Percentiles rank a stretch among this genome's conserved stretches.
phyloP scores from a whole-genome alignment of 352 stramenopile genomes.

The Sclerospora graminicola region DNA sequence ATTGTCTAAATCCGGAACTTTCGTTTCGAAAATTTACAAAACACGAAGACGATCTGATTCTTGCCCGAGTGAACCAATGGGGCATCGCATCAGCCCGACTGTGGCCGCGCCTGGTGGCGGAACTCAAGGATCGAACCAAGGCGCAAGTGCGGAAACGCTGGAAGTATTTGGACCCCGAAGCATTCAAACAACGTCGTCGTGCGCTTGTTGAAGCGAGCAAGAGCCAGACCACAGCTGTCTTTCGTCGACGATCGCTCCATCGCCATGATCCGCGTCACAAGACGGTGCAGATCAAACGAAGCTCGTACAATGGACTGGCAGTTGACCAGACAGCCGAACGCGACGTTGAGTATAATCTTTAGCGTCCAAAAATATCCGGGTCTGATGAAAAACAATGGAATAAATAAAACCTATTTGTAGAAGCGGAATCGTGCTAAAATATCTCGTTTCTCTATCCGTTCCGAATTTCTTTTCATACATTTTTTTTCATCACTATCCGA shows the following conservation, averaged over 20 bases:
- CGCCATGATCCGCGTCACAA: constrained; percentile 5
- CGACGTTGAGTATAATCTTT: constrained; percentile 4
- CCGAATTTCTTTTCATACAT: constrained; percentile 18
- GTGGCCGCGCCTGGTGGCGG: constrained; percentile 31
- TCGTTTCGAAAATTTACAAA: constrained; percentile 48
- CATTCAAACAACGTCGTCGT: constrained; percentile 23
- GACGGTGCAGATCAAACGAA: constrained; percentile 20
- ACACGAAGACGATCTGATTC: constrained; percentile 37
- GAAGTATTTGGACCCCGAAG: constrained; percentile 26
- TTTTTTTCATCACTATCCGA: no score
- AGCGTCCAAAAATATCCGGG: not conserved
- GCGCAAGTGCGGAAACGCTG: constrained; percentile 37
- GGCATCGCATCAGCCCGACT: constrained; percentile 26
- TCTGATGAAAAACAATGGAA: no score
- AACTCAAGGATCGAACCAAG: constrained; percentile 40
- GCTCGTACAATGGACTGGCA: constrained; percentile 24
- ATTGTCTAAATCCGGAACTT: constrained; percentile 57
- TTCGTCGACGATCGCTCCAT: constrained; percentile 30
- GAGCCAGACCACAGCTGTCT: constrained; percentile 30
- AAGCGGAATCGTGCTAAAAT: no score
- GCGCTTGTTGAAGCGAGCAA: constrained; percentile 13
- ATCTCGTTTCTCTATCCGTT: no score
- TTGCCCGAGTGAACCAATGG: constrained; percentile 24
- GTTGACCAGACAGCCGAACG: constrained; percentile 5
- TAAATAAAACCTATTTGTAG: no score